phyloP scores from a whole-genome alignment of 1,284 basidiomycete species.

The Gymnopus androsaceus region DNA sequence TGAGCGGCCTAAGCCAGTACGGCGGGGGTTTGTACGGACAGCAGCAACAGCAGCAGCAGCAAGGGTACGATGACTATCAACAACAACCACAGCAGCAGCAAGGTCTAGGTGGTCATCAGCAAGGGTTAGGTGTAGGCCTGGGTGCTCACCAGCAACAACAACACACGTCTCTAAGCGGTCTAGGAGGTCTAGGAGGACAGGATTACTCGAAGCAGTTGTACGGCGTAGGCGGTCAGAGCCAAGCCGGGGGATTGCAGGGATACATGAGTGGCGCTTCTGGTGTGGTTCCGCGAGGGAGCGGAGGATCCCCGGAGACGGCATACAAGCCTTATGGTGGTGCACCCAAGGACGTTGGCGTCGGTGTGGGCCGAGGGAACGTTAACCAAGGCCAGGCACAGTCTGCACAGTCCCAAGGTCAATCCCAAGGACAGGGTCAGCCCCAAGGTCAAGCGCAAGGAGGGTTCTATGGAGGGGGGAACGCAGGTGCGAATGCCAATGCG shows the following conservation, averaged over 20 bases:
- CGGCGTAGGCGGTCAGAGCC: constrained; percentile 49
- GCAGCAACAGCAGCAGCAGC: too few relatives aligned
- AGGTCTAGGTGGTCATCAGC: too few relatives aligned
- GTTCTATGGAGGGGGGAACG: constrained; percentile 14
- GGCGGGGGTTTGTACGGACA: constrained; percentile 63
- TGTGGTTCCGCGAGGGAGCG: constrained; percentile 47
- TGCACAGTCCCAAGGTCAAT: too few relatives aligned
- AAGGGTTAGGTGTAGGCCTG: too few relatives aligned
- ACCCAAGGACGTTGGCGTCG: constrained; percentile 60
- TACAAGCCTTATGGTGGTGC: constrained; percentile 80
- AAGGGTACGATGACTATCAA: constrained; percentile 66
- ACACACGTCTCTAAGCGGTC: too few relatives aligned
- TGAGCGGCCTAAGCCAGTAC: constrained; percentile 19
- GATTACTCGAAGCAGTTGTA: constrained; percentile 73
- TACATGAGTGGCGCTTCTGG: constrained; percentile 67
- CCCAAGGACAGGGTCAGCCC: constrained; percentile 28
- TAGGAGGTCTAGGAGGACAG: constrained; percentile 28
- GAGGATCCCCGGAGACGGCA: constrained; percentile 65
- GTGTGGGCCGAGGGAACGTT: constrained; percentile 33
- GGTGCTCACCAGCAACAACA: constrained; percentile 48
- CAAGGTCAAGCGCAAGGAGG: constrained; percentile 44
- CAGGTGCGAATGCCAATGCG: constrained; percentile 51
- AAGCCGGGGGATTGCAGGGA: constrained; percentile 67
- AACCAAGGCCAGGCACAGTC: too few relatives aligned
- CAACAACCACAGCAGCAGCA: constrained; percentile 53